These are phyloP conservation scores for Pleurostoma richardsiae DNA, from an alignment of 2,329 filamentous ascomycete genomes.

Conservation along the genomic window DNA sequence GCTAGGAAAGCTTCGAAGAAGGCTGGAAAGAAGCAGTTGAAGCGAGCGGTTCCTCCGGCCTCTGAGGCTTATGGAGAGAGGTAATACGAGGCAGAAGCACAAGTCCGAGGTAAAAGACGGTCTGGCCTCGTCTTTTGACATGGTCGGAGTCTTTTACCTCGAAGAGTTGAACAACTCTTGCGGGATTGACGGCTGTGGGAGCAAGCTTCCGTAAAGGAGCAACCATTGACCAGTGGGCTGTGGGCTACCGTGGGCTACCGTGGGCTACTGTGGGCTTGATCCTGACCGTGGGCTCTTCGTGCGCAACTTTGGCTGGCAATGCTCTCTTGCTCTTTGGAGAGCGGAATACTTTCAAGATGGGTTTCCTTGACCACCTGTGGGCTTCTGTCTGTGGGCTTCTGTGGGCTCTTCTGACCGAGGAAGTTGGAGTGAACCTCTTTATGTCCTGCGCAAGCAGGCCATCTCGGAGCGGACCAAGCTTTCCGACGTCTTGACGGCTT, in stretches of 20 bases:
- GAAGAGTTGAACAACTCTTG: slow-evolving; percentile 23
- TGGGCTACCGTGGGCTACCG: too few species aligned
- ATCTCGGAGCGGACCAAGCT: slow-evolving; percentile 10
- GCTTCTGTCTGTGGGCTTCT: slow-evolving; percentile 12
- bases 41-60: slow-evolving; percentile 19
- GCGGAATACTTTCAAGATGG: slow-evolving; percentile 13
- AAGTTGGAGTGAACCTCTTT: slow-evolving; percentile 11
- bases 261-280: slow-evolving; percentile 39
- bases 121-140: too few species aligned
- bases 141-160: too few species aligned
- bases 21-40: slow-evolving; percentile 45
- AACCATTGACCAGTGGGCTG: slow-evolving; percentile 37
- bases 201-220: slow-evolving; percentile 35
- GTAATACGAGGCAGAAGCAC: too few species aligned
- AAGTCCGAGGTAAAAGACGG: too few species aligned
- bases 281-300: slow-evolving; percentile 21
- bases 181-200: slow-evolving; percentile 49
- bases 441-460: slow-evolving; percentile 1
- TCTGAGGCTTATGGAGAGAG: too few species aligned
- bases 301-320: not conserved
- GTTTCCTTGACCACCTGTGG: slow-evolving; percentile 10
- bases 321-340: slow-evolving; percentile 23
- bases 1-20: not conserved
- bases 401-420: slow-evolving; percentile 12
- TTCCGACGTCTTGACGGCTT: slow-evolving; percentile 11